Base-by-base conservation (phyloP, 2,329 filamentous ascomycete genomes). In the Fusarium verrucosum region DNA sequence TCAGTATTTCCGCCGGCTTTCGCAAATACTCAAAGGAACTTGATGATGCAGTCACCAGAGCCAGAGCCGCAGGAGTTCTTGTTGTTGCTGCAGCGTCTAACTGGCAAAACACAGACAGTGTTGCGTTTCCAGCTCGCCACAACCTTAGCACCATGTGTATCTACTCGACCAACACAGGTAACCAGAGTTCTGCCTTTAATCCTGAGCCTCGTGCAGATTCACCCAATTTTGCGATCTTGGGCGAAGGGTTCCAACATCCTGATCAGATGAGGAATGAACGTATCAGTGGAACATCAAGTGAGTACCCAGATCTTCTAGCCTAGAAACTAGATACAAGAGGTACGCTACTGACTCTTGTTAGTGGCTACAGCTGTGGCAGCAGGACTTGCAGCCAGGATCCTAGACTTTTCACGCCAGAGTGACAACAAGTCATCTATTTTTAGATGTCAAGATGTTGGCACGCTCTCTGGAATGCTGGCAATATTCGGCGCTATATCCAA, bases 31-130 rank as follows among this genome's bases (percentile, higher is more conserved):
- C 50, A 3, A 30, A 30, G 1, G 32, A 52, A 8, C 32, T 52
- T 0, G 16, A 49, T 1, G 42, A 37, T 0, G 50, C 50, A 0
- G 25, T 38, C 0, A 38, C 23, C 0, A 52, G 1, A 5, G 50
- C 50, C 0, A 49, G 11, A 0, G 32, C 32, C 0, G 10, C 23
- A 0, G 43, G 32, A 0, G 9, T 32, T 0, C 42, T 52, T 0
- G 10, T 52, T 0, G 6, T 52, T 19, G 50, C 50, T 0, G 50
- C 50, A 4, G 50, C 50, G 0, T 47, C 50, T 0, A 49, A 52
- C 0, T 52, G 50, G 50, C 50, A 49, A 1, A 52, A 52, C 5
- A 30, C 13, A 0, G n/a, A 9, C 3, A 4, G 11, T 0, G 50
- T 52, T 1, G 42, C 50, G 0, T 52, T 23, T 1, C 50, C 50